These are phyloP conservation scores for Pseudogymnoascus sp. DNA, from an alignment of 2,329 filamentous ascomycete species.

Conservation along the genomic window DNA sequence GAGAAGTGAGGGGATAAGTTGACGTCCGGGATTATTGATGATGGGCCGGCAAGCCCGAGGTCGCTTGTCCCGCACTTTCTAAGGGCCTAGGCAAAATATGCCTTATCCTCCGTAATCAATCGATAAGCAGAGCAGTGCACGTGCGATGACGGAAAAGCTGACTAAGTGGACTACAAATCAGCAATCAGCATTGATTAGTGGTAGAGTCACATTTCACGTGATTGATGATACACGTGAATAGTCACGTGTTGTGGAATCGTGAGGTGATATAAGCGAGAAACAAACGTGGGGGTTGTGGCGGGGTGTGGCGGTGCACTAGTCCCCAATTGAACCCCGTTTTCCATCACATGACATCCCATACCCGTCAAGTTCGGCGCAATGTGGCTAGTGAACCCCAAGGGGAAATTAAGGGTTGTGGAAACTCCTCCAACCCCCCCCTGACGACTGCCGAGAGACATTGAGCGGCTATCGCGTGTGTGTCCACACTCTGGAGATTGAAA, in stretches of 20 bases:
- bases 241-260: not conserved
- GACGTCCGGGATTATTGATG: conserved; percentile 7
- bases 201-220: not conserved
- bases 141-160: not conserved
- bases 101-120: conserved; percentile 8
- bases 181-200: not conserved
- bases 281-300: not conserved
- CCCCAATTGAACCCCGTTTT: not conserved
- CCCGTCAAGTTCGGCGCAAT: not conserved
- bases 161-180: not conserved
- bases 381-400: conserved; percentile 6
- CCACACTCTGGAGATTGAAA: conserved; percentile 8
- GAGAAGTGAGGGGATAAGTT: conserved; percentile 4
- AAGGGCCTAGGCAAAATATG: conserved; percentile 5
- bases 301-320: conserved; percentile 2
- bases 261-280: not conserved
- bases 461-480: conserved; percentile 9
- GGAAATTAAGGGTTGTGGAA: conserved; percentile 9
- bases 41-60: conserved; percentile 9
- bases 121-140: not conserved
- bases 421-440: conserved; percentile 1
- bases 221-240: not conserved
- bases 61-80: conserved; percentile 11
- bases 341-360: not conserved
- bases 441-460: conserved; percentile 6